Percentiles rank a stretch among this genome's conserved stretches.
phyloP scores from a whole-genome alignment of 1,284 basidiomycete species.

The Gomphus sp. region DNA sequence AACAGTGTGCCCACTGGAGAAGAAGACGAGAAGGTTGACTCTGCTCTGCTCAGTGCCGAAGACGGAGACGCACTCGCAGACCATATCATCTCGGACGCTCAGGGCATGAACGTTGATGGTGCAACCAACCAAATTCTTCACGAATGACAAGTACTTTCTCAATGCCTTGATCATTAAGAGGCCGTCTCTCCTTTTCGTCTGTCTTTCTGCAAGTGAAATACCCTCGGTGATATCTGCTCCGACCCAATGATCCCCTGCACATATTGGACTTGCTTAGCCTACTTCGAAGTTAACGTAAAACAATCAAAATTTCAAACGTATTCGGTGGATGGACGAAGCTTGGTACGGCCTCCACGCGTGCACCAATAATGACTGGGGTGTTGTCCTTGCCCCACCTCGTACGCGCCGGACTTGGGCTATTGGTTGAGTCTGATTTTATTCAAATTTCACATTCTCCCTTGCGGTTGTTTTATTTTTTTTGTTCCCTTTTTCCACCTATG shows the following conservation, averaged over 20 bases:
- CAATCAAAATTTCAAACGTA: constrained; percentile 13
- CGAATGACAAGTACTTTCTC: background rate
- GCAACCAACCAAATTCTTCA: background rate
- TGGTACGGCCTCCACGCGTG: constrained; percentile 9
- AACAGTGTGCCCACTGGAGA: background rate
- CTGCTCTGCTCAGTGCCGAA: constrained; percentile 4
- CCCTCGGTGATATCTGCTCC: background rate
- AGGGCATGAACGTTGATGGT: constrained; percentile 5
- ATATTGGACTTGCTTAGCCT: constrained; percentile 8
- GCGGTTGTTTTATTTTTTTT: constrained; percentile 16
- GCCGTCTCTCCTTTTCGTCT: background rate
- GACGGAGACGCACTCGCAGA: constrained; percentile 3
- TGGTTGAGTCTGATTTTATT: constrained; percentile 49
- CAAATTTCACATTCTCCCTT: constrained; percentile 25
- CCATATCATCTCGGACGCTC: background rate
- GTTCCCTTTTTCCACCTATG: constrained; percentile 23
- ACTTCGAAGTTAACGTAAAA: constrained; percentile 11
- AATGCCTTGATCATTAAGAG: background rate
- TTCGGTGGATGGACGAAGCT: constrained; percentile 5
- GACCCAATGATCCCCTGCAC: constrained; percentile 2
- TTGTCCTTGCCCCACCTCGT: background rate
- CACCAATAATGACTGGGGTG: background rate
- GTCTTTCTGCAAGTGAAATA: background rate
- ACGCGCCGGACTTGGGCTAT: constrained; percentile 40
- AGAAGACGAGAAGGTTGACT: constrained; percentile 5